phyloP scores from a whole-genome alignment of 129 eudicot genomes.

The Sambucus nigra region DNA sequence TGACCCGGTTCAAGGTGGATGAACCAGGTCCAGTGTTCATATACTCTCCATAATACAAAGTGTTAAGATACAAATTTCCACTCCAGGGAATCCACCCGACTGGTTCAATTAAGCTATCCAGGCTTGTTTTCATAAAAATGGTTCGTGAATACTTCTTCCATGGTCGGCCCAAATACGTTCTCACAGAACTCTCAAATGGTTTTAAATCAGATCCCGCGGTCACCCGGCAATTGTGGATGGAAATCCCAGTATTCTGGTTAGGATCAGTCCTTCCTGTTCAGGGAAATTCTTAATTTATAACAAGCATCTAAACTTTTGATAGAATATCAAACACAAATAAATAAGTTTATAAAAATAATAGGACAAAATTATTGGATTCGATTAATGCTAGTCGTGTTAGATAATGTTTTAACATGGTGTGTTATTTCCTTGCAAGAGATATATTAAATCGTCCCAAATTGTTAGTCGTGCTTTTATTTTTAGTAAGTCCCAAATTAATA shows the following conservation, averaged over 20 bases:
- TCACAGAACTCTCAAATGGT: slow-evolving; percentile 27
- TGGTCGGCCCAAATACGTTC: slow-evolving; percentile 62
- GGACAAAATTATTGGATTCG: too few species aligned
- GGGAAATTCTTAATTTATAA: too few species aligned
- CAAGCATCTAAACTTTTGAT: too few species aligned
- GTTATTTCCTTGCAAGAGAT: too few species aligned
- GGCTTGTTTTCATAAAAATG: slow-evolving; percentile 36
- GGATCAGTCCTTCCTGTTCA: slow-evolving; percentile 69
- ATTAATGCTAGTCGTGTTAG: too few species aligned
- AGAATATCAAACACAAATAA: too few species aligned
- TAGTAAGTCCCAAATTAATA: too few species aligned
- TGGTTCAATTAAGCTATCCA: slow-evolving; percentile 40
- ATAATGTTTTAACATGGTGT: too few species aligned
- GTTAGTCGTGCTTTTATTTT: too few species aligned
- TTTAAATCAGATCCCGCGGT: slow-evolving; percentile 31
- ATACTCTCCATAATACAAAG: slow-evolving; percentile 65
- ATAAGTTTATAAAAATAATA: too few species aligned
- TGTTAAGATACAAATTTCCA: slow-evolving; percentile 47
- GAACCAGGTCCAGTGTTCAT: slow-evolving; percentile 61
- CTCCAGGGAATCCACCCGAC: slow-evolving; percentile 71
- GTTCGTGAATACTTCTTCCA: slow-evolving; percentile 68
- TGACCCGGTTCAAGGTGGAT: slow-evolving; percentile 40
- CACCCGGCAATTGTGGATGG: slow-evolving; percentile 47
- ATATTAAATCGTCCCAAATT: too few species aligned
- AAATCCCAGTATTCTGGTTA: slow-evolving; percentile 66